phyloP scores from a whole-genome alignment of 2,329 filamentous ascomycete genomes.

The Stromatinia cepivora region DNA sequence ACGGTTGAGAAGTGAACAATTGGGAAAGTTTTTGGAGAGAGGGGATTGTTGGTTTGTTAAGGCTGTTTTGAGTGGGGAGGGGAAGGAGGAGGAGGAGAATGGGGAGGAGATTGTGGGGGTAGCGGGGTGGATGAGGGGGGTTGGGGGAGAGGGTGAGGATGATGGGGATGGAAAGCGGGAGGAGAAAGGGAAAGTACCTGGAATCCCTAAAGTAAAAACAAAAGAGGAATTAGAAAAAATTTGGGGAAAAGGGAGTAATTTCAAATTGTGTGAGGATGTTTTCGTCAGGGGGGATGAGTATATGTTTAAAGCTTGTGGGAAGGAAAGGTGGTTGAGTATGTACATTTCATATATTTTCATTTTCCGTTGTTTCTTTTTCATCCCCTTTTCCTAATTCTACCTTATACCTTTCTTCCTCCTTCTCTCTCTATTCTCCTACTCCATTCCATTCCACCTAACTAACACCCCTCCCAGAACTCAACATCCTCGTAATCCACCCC shows the following conservation, averaged over 20 bases:
- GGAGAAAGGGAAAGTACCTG: neutral
- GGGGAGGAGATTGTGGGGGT: neutral
- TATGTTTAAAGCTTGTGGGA: constrained; percentile 29
- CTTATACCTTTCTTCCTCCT: neutral
- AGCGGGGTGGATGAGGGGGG: constrained; percentile 1
- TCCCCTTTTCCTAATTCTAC: neutral
- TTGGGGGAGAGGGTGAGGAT: neutral
- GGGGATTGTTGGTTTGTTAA: constrained; percentile 24
- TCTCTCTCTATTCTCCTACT: rapidly evolving
- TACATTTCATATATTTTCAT: constrained; percentile 13
- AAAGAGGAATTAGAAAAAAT: constrained; percentile 14
- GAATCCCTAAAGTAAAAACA: neutral
- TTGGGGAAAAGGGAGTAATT: constrained; percentile 32
- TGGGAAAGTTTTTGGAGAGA: neutral
- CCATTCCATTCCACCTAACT: neutral
- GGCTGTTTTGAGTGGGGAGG: constrained; percentile 22
- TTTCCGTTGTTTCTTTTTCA: neutral
- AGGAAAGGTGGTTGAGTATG: constrained; percentile 34
- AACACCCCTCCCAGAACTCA: constrained; percentile 29
- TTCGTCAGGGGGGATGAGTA: constrained; percentile 32
- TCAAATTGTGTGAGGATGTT: constrained; percentile 34
- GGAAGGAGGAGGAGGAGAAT: constrained; percentile 2
- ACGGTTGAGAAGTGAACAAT: neutral
- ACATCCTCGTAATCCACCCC: constrained; percentile 30
- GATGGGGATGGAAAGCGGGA: constrained; percentile 23